Conservation (phyloP, 768 basidiomycete genomes). For the Suillus discolor region DNA sequence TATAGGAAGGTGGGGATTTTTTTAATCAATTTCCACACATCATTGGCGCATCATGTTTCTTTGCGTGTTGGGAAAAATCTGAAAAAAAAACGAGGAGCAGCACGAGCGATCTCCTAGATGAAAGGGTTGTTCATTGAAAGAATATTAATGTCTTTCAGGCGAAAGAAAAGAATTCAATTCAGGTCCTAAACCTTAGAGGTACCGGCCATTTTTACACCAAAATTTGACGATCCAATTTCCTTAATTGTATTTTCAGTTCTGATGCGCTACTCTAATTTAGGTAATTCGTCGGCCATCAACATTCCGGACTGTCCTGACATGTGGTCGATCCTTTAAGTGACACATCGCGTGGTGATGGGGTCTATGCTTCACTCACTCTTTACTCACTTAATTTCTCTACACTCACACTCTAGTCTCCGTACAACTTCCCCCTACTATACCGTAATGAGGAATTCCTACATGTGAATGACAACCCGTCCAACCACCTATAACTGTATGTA, state of each 20-base stretch:
- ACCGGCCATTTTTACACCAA: background rate
- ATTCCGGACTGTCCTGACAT: slow-evolving; percentile 22
- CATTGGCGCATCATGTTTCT: slow-evolving; percentile 31
- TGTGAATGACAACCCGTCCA: slow-evolving; percentile 34
- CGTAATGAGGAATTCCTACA: slow-evolving; percentile 37
- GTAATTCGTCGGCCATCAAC: slow-evolving; percentile 31
- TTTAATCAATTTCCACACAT: slow-evolving; percentile 42
- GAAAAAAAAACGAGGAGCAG: slow-evolving; percentile 6
- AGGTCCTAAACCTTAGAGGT: slow-evolving; percentile 10
- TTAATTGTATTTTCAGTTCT: slow-evolving; percentile 20
- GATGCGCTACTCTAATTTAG: slow-evolving; percentile 24
- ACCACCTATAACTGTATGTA: slow-evolving; percentile 31
- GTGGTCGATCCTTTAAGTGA: slow-evolving; percentile 25
- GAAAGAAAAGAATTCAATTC: slow-evolving; percentile 10
- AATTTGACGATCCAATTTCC: slow-evolving; percentile 28
- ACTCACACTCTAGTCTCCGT: slow-evolving; percentile 21
- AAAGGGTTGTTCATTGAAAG: slow-evolving; percentile 3
- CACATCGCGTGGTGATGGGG: slow-evolving; percentile 23
- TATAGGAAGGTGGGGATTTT: slow-evolving; percentile 46
- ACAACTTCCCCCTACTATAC: slow-evolving; percentile 26
- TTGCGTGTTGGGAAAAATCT: slow-evolving; percentile 24
- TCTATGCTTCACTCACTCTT: slow-evolving; percentile 12
- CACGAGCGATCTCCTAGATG: background rate
- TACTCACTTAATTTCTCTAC: slow-evolving; percentile 14
- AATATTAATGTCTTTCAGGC: slow-evolving; percentile 4